phyloP scores from a whole-genome alignment of 805 yeast genomes.

The Saccharomycopsis babjevae region DNA sequence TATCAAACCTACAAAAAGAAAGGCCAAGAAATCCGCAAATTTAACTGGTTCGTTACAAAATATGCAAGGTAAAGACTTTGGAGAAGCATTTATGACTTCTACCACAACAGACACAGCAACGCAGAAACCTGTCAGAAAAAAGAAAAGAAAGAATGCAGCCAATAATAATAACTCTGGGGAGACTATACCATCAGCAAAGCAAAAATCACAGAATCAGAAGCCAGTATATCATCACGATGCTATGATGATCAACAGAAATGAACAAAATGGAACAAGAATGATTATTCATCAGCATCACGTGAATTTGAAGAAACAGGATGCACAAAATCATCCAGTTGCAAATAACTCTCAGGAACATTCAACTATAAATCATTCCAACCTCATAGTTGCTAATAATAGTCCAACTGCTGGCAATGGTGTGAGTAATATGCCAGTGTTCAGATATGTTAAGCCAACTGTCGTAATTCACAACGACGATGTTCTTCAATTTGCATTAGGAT shows the following conservation, averaged over 20 bases:
- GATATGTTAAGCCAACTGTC: constrained; percentile 19
- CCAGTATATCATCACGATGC: not conserved
- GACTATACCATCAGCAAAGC: not conserved
- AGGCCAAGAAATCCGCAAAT: not conserved
- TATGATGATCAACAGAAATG: not conserved
- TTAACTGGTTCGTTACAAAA: not conserved
- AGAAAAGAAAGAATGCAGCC: not conserved
- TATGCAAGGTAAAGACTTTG: not conserved
- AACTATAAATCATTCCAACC: constrained; percentile 4
- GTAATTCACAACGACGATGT: constrained; percentile 33
- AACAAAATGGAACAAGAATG: constrained; percentile 10
- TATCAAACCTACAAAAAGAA: not conserved
- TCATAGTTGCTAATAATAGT: not conserved
- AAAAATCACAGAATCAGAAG: not conserved
- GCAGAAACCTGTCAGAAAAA: not conserved
- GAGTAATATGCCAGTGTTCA: not conserved
- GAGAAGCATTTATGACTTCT: not conserved
- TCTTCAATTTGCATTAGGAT: constrained; percentile 29
- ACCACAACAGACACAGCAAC: not conserved
- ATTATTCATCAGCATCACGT: constrained; percentile 19
- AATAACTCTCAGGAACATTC: not conserved
- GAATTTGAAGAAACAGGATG: not conserved
- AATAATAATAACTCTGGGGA: not conserved
- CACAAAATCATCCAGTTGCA: constrained; percentile 2
- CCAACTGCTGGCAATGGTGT: constrained; percentile 20